phyloP scores from a whole-genome alignment of 108 stramenopile species.

The Cyclotella atomus region DNA sequence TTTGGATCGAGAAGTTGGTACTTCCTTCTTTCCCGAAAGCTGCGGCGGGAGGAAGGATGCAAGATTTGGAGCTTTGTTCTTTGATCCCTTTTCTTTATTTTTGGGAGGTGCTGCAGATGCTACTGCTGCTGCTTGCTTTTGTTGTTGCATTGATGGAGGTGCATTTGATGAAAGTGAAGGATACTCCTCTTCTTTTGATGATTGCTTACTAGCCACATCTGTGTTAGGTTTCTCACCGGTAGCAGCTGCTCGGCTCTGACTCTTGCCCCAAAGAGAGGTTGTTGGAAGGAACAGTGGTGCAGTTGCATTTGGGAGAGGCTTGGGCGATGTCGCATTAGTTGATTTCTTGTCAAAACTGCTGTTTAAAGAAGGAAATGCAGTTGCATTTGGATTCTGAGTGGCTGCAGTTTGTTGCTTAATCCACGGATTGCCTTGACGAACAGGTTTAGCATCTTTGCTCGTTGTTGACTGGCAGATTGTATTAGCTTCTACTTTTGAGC shows the following conservation, averaged over 20 bases:
- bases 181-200: neutral
- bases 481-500: neutral
- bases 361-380: neutral
- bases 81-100: neutral
- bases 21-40: neutral
- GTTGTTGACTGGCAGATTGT: neutral
- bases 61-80: constrained; percentile 17
- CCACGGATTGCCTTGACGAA: neutral
- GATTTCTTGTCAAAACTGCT: neutral
- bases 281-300: constrained; percentile 7
- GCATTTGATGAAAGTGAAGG: constrained; percentile 5
- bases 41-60: constrained; percentile 23
- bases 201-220: neutral
- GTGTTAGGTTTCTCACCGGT: neutral
- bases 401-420: neutral
- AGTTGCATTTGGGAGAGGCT: neutral
- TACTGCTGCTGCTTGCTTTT: neutral
- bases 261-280: constrained; percentile 9
- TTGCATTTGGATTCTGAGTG: neutral
- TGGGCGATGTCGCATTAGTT: neutral
- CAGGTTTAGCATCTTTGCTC: neutral
- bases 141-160: neutral
- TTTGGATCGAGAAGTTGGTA: neutral
- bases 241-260: neutral
- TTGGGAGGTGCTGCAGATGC: neutral